Evolutionary conservation across 495 filamentous ascomycete species (phyloP), one percentile per base, ranked within the genome.

Genomic region (Astrothelium macrocarpum): DNA sequence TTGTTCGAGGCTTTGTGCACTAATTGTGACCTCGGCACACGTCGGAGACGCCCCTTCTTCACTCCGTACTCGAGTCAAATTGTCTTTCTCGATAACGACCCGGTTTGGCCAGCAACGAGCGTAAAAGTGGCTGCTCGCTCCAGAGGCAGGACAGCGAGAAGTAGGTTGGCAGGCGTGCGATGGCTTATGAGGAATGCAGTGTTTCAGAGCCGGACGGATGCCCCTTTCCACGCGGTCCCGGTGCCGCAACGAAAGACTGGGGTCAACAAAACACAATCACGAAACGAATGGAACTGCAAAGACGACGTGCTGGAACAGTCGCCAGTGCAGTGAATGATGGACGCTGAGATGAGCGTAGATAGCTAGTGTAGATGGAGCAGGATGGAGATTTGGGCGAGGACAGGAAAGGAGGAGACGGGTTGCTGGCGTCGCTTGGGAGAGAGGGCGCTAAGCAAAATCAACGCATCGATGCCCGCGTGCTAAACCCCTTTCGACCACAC

Each of bases 381-480:
- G 16, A 4, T 26, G 25, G 49, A 56, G 49, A 26, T 26, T 25
- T 28, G 49, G 49, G 49, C 49, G 49, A 56, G 23, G 49, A 56
- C 49, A 56, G 49, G 49, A 56, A 56, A 56, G 49, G 49, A 56
- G 49, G 49, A 56, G 49, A 56, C 20, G 7, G 49, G 49, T 2
- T 25, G 25, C 29, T 29, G 43, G n/a, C 11, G 9, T 14, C 9
- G 43, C 25, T 12, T 9, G 12, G 25, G 16, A 25, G 5, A 4
- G 25, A 56, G 25, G 5, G 12, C 25, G 25, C 25, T 29, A 26
- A 56, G 23, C 49, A 16, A 2, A 56, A 56, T 56, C 49, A 56
- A 56, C 29, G 25, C 49, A 16, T 39, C 34, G 5, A 39, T 39
- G 34, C 34, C 34, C 34, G 34, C 14, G 5, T 49, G 49, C 49